These are phyloP conservation scores for Tulasnella sp. DNA, from an alignment of 768 basidiomycete genomes.

Conservation along the genomic window DNA sequence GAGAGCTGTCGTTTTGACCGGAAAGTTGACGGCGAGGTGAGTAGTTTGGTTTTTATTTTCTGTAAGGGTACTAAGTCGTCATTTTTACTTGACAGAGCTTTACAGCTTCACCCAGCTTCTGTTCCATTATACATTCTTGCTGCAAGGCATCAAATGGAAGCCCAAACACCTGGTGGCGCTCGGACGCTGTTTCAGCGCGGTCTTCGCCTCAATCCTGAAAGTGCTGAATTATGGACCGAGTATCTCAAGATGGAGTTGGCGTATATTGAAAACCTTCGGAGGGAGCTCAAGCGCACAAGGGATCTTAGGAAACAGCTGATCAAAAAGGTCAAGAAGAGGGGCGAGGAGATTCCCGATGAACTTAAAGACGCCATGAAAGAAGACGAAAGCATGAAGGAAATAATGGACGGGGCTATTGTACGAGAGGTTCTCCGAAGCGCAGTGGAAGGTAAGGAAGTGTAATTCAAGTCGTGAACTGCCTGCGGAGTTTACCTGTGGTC, in stretches of 20 bases:
- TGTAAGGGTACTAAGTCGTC: background rate
- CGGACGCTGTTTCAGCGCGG: constrained; percentile 82
- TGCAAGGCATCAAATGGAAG: constrained; percentile 75
- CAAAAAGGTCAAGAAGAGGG: constrained; percentile 18
- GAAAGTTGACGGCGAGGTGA: constrained; percentile 76
- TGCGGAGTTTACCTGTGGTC: constrained; percentile 26
- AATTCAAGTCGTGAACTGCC: constrained; percentile 30
- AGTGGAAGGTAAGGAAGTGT: constrained; percentile 51
- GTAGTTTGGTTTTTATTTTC: constrained; percentile 30
- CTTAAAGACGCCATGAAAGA: constrained; percentile 38
- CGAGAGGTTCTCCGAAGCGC: constrained; percentile 72
- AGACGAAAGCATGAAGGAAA: constrained; percentile 56
- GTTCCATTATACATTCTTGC: constrained; percentile 78
- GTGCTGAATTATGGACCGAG: constrained; percentile 77
- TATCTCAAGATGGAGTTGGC: constrained; percentile 88
- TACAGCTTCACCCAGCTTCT: constrained; percentile 79
- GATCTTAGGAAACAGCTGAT: constrained; percentile 32
- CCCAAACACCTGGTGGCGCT: constrained; percentile 69
- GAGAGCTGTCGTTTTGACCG: constrained; percentile 72
- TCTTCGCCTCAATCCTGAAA: constrained; percentile 68
- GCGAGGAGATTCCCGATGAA: constrained; percentile 31
- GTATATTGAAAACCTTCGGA: constrained; percentile 67
- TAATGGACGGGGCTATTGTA: constrained; percentile 77
- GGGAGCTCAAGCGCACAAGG: constrained; percentile 53
- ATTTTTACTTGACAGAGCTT: constrained; percentile 48